Conservation (phyloP, 2,329 filamentous ascomycete species). For the Colletotrichum theobromicola region DNA sequence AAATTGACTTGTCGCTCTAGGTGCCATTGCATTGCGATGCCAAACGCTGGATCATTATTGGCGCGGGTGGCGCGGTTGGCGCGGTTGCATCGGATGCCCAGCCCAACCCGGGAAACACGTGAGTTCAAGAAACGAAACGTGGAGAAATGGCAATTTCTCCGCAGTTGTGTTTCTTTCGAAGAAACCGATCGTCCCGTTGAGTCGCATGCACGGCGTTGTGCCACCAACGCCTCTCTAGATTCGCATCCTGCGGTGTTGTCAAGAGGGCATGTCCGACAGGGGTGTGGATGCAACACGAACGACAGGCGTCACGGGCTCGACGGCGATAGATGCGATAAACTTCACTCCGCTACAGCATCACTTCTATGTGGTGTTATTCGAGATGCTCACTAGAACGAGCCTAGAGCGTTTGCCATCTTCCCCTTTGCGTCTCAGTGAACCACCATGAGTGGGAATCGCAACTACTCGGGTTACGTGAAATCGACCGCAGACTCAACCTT, state of each 20-base stretch:
- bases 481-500: background rate
- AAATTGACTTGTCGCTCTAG: background rate
- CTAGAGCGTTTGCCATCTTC: background rate
- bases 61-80: background rate
- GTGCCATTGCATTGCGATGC: background rate
- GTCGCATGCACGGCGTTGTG: background rate
- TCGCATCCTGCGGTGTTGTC: background rate
- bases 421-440: accelerated
- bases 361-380: too few relatives aligned
- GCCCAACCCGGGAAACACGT: background rate
- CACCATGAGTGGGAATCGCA: accelerated
- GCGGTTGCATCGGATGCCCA: background rate
- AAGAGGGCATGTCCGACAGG: background rate
- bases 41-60: background rate
- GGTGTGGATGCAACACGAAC: background rate
- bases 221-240: background rate
- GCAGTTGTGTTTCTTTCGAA: background rate
- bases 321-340: too few relatives aligned
- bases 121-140: background rate
- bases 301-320: too few relatives aligned
- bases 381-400: background rate
- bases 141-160: background rate
- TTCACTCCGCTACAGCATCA: too few relatives aligned
- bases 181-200: background rate
- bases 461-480: background rate